Conservation (phyloP, 495 filamentous ascomycete species). For the Talaromyces thailandensis region DNA sequence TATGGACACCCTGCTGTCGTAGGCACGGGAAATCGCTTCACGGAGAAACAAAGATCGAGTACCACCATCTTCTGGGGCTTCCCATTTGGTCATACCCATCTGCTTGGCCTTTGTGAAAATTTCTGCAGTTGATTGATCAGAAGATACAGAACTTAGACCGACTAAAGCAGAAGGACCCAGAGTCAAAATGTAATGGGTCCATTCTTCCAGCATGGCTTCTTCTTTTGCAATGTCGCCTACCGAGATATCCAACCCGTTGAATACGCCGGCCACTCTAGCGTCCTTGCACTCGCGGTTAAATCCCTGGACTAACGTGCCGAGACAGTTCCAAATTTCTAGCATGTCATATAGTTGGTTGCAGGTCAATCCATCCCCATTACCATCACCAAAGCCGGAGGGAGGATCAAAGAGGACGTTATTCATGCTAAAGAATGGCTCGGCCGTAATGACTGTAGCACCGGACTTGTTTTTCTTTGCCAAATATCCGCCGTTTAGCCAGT, state of each 20-base stretch:
- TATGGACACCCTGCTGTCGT: slow-evolving; percentile 39
- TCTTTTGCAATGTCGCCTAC: slow-evolving; percentile 43
- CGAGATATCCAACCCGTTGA: slow-evolving; percentile 35
- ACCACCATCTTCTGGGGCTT: slow-evolving; percentile 28
- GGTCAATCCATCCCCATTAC: slow-evolving; percentile 47
- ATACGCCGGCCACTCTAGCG: slow-evolving; percentile 49
- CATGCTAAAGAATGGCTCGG: slow-evolving; percentile 43
- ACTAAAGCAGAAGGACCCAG: slow-evolving; percentile 50
- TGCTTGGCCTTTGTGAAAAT: slow-evolving; percentile 44
- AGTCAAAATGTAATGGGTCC: slow-evolving; percentile 52
- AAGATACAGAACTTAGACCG: slow-evolving; percentile 38
- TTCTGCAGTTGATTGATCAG: slow-evolving; percentile 31
- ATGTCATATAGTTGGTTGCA: slow-evolving; percentile 54
- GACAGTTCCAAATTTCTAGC: slow-evolving; percentile 58
- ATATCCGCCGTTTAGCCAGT: slow-evolving; percentile 54
- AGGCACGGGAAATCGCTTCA: slow-evolving; percentile 51
- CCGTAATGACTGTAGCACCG: slow-evolving; percentile 23
- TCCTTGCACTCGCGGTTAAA: slow-evolving; percentile 47
- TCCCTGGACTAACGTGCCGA: slow-evolving; percentile 47
- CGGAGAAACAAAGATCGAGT: slow-evolving; percentile 55
- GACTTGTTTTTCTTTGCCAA: slow-evolving; percentile 34
- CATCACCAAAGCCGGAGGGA: slow-evolving; percentile 47
- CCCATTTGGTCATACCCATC: slow-evolving; percentile 50
- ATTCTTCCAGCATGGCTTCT: slow-evolving; percentile 52
- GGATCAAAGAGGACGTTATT: slow-evolving; percentile 47